phyloP scores from a whole-genome alignment of 371 early-diverging fungal species.

The Apophysomyces ossiformis region DNA sequence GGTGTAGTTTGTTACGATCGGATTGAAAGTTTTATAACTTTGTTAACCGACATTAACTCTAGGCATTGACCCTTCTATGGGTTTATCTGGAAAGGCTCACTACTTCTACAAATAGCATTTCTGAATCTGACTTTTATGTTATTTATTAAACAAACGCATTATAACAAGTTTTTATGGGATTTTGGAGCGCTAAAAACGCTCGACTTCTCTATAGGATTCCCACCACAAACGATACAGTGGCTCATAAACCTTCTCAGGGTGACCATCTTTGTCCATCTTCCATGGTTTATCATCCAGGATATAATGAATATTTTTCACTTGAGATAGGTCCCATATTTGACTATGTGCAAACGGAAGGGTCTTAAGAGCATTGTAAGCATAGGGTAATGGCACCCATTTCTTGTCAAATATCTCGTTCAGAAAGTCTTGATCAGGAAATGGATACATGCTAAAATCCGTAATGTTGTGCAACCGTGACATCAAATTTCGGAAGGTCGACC shows the following conservation, averaged over 20 bases:
- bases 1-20: too few species aligned
- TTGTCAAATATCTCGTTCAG: conserved; percentile 51
- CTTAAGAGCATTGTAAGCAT: conserved; percentile 60
- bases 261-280: conserved; percentile 22
- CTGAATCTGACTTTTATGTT: background rate
- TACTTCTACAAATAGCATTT: too few species aligned
- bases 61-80: too few species aligned
- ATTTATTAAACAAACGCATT: background rate
- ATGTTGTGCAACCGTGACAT: conserved; percentile 21
- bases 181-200: background rate
- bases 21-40: too few species aligned
- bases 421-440: conserved; percentile 64
- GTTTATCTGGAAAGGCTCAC: too few species aligned
- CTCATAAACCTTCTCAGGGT: conserved; percentile 23
- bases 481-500: conserved; percentile 32
- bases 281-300: conserved; percentile 41
- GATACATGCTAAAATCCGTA: conserved; percentile 33
- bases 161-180: background rate
- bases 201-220: conserved; percentile 13
- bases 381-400: conserved; percentile 45
- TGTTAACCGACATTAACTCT: too few species aligned
- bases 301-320: conserved; percentile 42
- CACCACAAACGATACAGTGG: conserved; percentile 42
- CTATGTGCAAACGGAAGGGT: conserved; percentile 49
- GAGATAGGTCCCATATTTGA: conserved; percentile 44